Base-by-base conservation (phyloP, 768 basidiomycete species). In the Mycena rebaudengoi region DNA sequence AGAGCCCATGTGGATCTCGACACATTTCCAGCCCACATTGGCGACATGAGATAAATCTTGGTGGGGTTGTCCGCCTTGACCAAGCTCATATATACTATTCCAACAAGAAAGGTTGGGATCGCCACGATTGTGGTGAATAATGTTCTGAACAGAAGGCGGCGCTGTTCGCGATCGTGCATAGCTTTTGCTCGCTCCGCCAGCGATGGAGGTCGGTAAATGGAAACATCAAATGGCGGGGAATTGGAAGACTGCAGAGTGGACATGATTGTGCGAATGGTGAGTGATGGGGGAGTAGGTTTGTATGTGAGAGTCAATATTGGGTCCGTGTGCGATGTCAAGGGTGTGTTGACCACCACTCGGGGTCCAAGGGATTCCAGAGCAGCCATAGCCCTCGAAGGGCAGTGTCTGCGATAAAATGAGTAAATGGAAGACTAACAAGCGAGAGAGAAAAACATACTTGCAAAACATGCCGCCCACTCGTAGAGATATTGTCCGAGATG, bases 21-120 rank as follows among this genome's bases (percentile, higher is more conserved):
- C 0, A 82, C 81, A 55, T 88, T 86, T 33, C 90, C 89, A 0
- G 78, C 74, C 91, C 90, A 91, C 69, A 91, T 83, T 4, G 84
- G 84, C 58, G 77, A 65, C 81, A 87, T 83, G 41, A 90, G 79
- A 71, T 80, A 91, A 50, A 51, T 69, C 59, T 84, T 86, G 23
- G 80, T 79, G 0, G 76, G 20, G 57, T 87, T 83, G 13, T 73
- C 70, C 6, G 78, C 72, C 5, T 84, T 80, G 6, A 93, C 80
- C 25, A 95, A 78, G 30, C 82, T 84, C 90, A 91, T 92, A 69
- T 86, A 92, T 12, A 94, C 87, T 55, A 95, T 85, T 2, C 85
- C 89, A 64, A 95, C 86, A 63, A 95, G 78, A 73, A 96, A 91
- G 0, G 92, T 88, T 0, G 94, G 94, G 45, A 95, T 84, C n/a